Percentiles rank a stretch among this genome's conserved stretches.
phyloP scores from a whole-genome alignment of 2,329 filamentous ascomycete genomes.

The Fusarium camptoceras region DNA sequence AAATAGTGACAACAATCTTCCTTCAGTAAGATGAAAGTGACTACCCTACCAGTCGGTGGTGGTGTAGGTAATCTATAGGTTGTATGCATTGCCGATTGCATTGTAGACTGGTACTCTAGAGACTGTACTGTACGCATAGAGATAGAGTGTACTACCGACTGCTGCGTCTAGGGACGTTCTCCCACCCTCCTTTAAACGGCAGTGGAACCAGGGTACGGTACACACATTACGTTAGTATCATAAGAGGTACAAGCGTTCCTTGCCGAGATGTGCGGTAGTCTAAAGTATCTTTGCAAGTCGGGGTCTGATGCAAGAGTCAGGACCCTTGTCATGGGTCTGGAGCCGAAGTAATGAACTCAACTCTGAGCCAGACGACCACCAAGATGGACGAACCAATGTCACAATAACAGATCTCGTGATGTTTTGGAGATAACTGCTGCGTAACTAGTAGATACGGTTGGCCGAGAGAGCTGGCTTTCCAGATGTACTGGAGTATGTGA shows the following conservation, averaged over 20 bases:
- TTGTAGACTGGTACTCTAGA: constrained; percentile 6
- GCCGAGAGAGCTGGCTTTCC: background rate
- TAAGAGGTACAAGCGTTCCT: background rate
- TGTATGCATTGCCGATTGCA: constrained; percentile 2
- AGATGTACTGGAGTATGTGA: background rate
- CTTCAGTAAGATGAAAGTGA: constrained; percentile 4
- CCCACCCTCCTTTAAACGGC: constrained; percentile 28
- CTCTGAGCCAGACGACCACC: constrained; percentile 36
- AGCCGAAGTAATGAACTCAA: constrained; percentile 38
- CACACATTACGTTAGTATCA: background rate
- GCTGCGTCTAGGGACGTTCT: constrained; percentile 26
- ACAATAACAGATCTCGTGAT: background rate
- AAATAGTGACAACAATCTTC: constrained; percentile 1
- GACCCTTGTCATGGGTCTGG: constrained; percentile 38
- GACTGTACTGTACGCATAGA: background rate
- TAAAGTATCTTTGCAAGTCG: background rate
- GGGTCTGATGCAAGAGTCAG: constrained; percentile 32
- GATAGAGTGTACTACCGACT: background rate
- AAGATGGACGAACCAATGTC: constrained; percentile 20
- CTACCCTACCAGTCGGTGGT: background rate
- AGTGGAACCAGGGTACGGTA: constrained; percentile 28
- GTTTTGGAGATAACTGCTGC: background rate
- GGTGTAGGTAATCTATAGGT: constrained; percentile 3
- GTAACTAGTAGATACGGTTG: background rate
- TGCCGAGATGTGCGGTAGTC: background rate